Conservation (phyloP, 2,329 filamentous ascomycete species). For the Aspergillus ustus region DNA sequence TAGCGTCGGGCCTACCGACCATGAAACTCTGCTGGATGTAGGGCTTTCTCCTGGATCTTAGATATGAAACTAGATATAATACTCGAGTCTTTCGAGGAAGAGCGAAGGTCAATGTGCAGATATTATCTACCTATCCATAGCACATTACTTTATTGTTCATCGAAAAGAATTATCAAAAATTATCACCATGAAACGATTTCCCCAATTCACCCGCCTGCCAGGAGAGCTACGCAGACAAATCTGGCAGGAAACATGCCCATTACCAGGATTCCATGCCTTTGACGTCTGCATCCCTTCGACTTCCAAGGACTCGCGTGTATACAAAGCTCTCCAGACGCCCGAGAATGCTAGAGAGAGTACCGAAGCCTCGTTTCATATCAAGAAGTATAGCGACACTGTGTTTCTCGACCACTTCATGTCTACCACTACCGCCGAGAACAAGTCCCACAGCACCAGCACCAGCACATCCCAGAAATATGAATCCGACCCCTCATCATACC, state of each 20-base stretch:
- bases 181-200: background rate
- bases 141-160: no score
- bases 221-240: conserved; percentile 3
- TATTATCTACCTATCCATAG: no score
- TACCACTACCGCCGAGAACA: background rate
- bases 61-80: no score
- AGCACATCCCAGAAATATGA: background rate
- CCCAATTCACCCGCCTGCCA: background rate
- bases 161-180: no score
- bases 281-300: conserved; percentile 2
- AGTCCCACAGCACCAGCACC: background rate
- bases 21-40: no score
- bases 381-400: background rate
- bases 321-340: background rate
- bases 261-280: background rate
- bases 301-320: background rate
- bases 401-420: background rate
- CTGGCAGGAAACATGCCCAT: conserved; percentile 1
- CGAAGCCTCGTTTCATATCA: background rate
- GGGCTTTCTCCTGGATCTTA: no score
- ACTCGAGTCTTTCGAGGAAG: no score
- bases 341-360: background rate
- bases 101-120: no score
- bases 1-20: no score
- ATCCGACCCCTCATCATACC: conserved; percentile 3